These are phyloP conservation scores for Panaeolus papilionaceus DNA, from an alignment of 768 basidiomycete genomes.

Conservation along the genomic window DNA sequence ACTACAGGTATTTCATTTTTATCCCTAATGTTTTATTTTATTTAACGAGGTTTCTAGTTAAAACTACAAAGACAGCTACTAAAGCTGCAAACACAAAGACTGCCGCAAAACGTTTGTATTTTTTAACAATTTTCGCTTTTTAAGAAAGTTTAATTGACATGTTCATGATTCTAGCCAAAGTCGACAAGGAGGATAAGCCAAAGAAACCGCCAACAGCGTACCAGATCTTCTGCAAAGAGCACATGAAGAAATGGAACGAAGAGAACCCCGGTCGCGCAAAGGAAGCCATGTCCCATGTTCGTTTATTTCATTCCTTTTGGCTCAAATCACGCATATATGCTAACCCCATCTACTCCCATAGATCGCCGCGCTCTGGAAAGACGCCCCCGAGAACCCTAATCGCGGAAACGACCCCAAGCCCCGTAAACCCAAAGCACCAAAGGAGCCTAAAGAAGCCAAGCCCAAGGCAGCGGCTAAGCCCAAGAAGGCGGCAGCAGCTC, in stretches of 20 bases:
- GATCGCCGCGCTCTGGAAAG: constrained; percentile 64
- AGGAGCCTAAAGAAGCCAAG: constrained; percentile 36
- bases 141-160: constrained; percentile 17
- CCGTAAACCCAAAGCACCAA: constrained; percentile 49
- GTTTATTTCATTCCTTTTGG: constrained; percentile 21
- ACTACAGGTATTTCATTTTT: constrained; percentile 46
- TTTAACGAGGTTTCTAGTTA: constrained; percentile 41
- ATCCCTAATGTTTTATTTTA: neutral
- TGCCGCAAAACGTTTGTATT: constrained; percentile 25
- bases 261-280: constrained; percentile 55
- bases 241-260: constrained; percentile 65
- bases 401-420: constrained; percentile 57
- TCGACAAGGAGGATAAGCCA: constrained; percentile 50
- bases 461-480: constrained; percentile 30
- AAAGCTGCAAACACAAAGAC: constrained; percentile 56
- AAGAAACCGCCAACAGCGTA: constrained; percentile 68
- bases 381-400: constrained; percentile 69
- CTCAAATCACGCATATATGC: constrained; percentile 7
- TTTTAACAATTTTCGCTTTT: neutral
- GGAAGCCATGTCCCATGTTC: constrained; percentile 58
- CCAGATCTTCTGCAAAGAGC: constrained; percentile 59
- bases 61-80: constrained; percentile 62
- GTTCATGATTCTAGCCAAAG: constrained; percentile 15
- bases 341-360: constrained; percentile 27
- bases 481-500: constrained; percentile 17